phyloP scores from a whole-genome alignment of 768 basidiomycete genomes.

The Boletales sp. region DNA sequence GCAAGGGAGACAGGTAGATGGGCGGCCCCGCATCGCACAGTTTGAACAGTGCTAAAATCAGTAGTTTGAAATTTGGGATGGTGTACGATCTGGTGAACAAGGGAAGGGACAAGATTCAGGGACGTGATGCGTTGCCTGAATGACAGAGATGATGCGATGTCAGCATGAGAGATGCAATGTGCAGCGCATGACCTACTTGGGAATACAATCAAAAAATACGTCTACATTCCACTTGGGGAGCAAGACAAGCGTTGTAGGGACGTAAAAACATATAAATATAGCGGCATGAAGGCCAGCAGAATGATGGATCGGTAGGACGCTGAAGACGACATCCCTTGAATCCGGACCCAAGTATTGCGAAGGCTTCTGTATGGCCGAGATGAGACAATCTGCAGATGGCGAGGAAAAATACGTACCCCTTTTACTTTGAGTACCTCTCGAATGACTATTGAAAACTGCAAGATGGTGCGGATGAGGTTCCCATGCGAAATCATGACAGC shows the following conservation, averaged over 20 bases:
- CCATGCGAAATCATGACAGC: conserved; percentile 75
- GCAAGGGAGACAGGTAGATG: conserved; percentile 59
- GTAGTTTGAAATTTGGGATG: conserved; percentile 42
- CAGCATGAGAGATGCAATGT: no score
- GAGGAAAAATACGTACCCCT: conserved; percentile 32
- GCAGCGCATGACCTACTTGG: conserved; percentile 43
- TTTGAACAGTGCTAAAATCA: conserved; percentile 50
- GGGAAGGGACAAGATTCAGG: conserved; percentile 56
- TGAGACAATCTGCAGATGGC: not conserved
- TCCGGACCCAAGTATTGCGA: conserved; percentile 38
- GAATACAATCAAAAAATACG: conserved; percentile 46
- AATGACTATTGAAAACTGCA: conserved; percentile 26
- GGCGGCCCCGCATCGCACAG: conserved; percentile 55
- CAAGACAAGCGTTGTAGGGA: conserved; percentile 47
- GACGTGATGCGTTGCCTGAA: conserved; percentile 52
- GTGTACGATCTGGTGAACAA: conserved; percentile 62
- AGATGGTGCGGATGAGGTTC: conserved; percentile 48
- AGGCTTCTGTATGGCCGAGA: conserved; percentile 27
- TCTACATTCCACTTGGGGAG: conserved; percentile 61
- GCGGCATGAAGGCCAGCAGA: conserved; percentile 56
- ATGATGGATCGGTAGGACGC: conserved; percentile 67
- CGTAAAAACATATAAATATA: conserved; percentile 46
- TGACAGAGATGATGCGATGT: not conserved
- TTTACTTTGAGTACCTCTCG: conserved; percentile 33
- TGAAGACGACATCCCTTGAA: conserved; percentile 47